Base-by-base conservation (phyloP, 805 yeast species). In the Sugiyamaella marilandica region DNA sequence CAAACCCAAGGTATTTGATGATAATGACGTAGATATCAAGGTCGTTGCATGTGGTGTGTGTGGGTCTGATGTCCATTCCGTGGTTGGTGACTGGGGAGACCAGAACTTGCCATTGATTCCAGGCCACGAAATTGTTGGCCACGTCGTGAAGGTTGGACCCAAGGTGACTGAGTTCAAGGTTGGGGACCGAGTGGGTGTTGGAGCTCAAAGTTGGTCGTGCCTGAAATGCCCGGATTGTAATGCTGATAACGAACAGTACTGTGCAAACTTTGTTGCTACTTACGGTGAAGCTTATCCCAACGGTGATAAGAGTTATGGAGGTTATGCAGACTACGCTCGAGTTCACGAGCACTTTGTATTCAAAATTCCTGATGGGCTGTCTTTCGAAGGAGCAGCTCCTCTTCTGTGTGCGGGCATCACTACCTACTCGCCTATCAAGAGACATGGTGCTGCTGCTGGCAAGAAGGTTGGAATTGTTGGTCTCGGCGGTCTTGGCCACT, bases 151-250 rank as follows among this genome's bases (percentile, higher is more conserved):
- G 35, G 72, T 84, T 39, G 95, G 94, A 50, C 59, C 73, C n/a
- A 70, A 77, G 81, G 85, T 58, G 9, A 60, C 65, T 10, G 70
- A 72, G 56, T 50, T 75, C 69, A 71, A 74, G 64, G 65, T 83
- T 16, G 95, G 95, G 51, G 84, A 87, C 59, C 74, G 88, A 58
- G 94, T 85, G 26, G 95, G 92, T 51, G 77, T 85, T 47, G 95
- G 95, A 60, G 92, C 94, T 24, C 83, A 80, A 63, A 73, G 76
- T 24, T 72, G 70, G 53, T 72, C 85, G 36, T 87, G 95, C 71
- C 67, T 74, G 51, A 70, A 77, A 13, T 87, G 95, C 70, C 62
- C 73, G 46, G 74, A 81, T 62, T 87, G 90, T 74, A 65, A 73
- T 19, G 56, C 63, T 36, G 75, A 73, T 59, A 76, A 82, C 72